Conservation (phyloP, 306 rosid genomes). For the Fagus sylvatica region DNA sequence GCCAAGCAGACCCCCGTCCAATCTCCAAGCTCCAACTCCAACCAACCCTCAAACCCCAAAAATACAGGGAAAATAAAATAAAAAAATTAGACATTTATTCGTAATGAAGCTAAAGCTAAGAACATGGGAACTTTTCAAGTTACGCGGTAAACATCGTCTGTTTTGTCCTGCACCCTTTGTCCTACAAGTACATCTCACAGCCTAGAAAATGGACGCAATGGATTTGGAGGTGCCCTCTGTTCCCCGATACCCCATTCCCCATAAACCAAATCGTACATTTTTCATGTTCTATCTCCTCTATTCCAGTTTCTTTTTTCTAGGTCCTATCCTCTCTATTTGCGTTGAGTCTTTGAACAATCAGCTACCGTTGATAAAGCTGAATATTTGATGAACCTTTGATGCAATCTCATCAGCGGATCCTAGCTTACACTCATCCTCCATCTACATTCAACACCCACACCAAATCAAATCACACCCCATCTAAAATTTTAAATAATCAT, state of each 20-base stretch:
- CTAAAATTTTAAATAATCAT: neutral
- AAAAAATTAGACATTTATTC: neutral
- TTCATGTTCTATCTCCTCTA: conserved; percentile 14
- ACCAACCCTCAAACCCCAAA: neutral
- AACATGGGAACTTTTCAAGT: conserved; percentile 7
- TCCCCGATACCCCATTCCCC: conserved; percentile 34
- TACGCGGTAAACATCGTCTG: conserved; percentile 21
- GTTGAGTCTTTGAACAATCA: conserved; percentile 19
- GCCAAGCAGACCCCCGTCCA: conserved; percentile 30
- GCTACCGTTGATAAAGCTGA: conserved; percentile 58
- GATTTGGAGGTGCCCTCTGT: conserved; percentile 36
- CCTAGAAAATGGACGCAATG: conserved; percentile 29
- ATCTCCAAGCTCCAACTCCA: conserved; percentile 2
- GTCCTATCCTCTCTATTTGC: neutral
- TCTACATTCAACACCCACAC: conserved; percentile 32
- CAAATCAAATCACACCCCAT: neutral
- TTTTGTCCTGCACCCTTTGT: neutral
- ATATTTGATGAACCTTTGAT: conserved; percentile 67
- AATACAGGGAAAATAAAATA: neutral
- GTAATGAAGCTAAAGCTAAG: conserved; percentile 5
- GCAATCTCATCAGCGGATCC: conserved; percentile 79
- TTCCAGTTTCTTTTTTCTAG: conserved; percentile 12
- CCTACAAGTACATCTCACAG: conserved; percentile 9
- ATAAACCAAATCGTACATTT: conserved; percentile 6
- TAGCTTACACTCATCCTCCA: conserved; percentile 79